Base-by-base conservation (phyloP, 306 rosid genomes). In the Quercus robur region DNA sequence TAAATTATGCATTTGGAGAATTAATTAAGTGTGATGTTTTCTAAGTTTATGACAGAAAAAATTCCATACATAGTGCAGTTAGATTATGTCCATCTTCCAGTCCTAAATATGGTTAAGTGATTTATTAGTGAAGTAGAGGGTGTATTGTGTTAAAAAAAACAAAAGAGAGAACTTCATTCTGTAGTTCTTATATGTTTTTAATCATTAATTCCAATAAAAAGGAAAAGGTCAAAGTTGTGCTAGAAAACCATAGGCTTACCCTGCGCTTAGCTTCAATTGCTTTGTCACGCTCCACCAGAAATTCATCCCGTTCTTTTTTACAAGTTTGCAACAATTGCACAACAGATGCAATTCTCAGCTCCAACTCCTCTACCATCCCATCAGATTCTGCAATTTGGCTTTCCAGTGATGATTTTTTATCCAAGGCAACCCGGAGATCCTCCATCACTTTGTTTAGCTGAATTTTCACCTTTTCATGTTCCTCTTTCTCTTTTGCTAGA, bases 181-280 rank as follows among this genome's bases (percentile, higher is more conserved):
- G 25, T 58, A 21, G 64, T 21, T 5, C 11, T 20, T 2, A 11
- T 12, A 13, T 49, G 54, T 49, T 49, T 12, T 49, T 49, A 3
- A 49, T 12, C 54, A 49, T 49, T 49, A 49, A 49, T 49, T 49
- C 54, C 75, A 80, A 87, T 79, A 20, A 31, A 21, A 7, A 13
- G 15, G 23, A 59, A 58, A 59, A 59, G 17, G 31, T 81, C 12
- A 23, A 59, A 59, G 31, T 20, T 9, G 26, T 68, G 51, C 51
- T 31, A 67, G 51, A 19, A 18, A 19, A 68, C 23, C 31, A 8
- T 31, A 64, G 18, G 1, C 35, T 77, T 91, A 95, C 99, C 94
- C 75, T 88, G 73, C 84, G 80, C 55, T 85, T 82, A 72, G 92
- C 87, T 28, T 88, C 87, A 75, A 91, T 44, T 72, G 87, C 89